Evolutionary conservation across 1,139 yeast species (phyloP).

Genomic region (Yamadazyma spencermartinsiae): DNA sequence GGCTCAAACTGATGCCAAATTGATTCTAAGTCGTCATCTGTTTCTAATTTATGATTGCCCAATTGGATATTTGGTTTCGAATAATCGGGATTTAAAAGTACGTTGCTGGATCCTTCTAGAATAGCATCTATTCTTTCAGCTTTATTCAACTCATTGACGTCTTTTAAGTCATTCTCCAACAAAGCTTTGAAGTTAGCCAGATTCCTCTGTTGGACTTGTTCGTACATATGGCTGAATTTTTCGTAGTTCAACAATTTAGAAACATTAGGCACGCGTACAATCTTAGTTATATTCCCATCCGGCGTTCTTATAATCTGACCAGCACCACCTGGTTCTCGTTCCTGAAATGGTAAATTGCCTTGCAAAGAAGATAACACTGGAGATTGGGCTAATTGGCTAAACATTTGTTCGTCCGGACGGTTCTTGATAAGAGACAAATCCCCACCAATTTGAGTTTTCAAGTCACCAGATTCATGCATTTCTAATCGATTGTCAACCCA

Average conservation of each 20-base stretch:
- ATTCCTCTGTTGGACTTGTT: slow-evolving; percentile 26
- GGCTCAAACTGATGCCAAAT: slow-evolving; percentile 54
- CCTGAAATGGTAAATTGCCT: neutral
- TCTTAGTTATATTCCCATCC: neutral
- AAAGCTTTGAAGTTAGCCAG: slow-evolving; percentile 19
- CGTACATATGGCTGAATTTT: slow-evolving; percentile 23
- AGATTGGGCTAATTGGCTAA: slow-evolving; percentile 1
- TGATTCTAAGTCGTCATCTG: slow-evolving; percentile 45
- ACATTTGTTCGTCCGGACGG: slow-evolving; percentile 1
- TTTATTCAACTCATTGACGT: slow-evolving; percentile 39
- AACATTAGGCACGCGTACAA: slow-evolving; percentile 12
- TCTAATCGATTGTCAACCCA: slow-evolving; percentile 13
- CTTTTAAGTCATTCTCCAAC: slow-evolving; percentile 24
- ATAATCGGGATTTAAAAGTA: slow-evolving; percentile 23
- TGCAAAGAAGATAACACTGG: neutral
- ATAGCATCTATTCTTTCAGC: slow-evolving; percentile 38
- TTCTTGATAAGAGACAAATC: slow-evolving; percentile 1
- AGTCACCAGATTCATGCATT: slow-evolving; percentile 1
- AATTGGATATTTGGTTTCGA: slow-evolving; percentile 40
- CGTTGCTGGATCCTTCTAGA: slow-evolving; percentile 34
- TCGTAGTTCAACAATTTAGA: slow-evolving; percentile 11
- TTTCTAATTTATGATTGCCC: slow-evolving; percentile 36
- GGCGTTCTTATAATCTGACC: neutral
- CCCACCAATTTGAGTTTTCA: neutral
- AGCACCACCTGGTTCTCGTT: neutral